A percentile compares a stretch with the other conserved stretches of the same genome.
These are phyloP conservation scores for Babesia caballi DNA, from an alignment of 169 alveolate genomes.

Conservation along the genomic window DNA sequence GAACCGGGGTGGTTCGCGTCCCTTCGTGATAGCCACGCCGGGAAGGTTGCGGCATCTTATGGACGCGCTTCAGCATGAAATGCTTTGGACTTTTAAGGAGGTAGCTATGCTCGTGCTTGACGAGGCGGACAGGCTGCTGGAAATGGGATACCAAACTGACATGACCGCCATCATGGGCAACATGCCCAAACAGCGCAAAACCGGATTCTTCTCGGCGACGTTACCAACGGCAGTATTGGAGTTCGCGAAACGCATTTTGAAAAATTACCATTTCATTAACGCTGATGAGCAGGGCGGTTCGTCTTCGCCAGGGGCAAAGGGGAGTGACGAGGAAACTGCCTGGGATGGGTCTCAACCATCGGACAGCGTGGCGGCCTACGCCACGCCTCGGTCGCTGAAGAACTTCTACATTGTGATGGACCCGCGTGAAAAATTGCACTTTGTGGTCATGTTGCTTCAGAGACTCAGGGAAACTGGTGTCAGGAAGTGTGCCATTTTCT, in stretches of 20 bases:
- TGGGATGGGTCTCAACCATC: background rate
- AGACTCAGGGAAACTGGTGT: slow-evolving; percentile 18
- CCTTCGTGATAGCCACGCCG: slow-evolving; percentile 56
- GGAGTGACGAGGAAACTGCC: background rate
- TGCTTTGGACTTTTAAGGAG: slow-evolving; percentile 61
- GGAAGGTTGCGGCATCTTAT: slow-evolving; percentile 60
- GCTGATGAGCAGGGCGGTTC: slow-evolving; percentile 11
- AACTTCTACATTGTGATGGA: slow-evolving; percentile 47
- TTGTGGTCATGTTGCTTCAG: slow-evolving; percentile 22
- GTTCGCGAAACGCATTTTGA: slow-evolving; percentile 33
- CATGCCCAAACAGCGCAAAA: slow-evolving; percentile 91
- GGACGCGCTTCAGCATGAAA: slow-evolving; percentile 36
- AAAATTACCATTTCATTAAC: slow-evolving; percentile 35
- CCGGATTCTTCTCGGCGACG: slow-evolving; percentile 94
- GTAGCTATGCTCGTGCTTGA: slow-evolving; percentile 78
- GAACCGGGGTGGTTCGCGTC: slow-evolving; percentile 2
- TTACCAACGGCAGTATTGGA: slow-evolving; percentile 25
- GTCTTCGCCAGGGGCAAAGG: too few species aligned
- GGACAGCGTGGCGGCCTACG: slow-evolving; percentile 2
- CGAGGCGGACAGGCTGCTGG: slow-evolving; percentile 93
- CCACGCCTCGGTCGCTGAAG: slow-evolving; percentile 45
- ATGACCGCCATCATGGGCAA: slow-evolving; percentile 76
- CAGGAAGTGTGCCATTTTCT: slow-evolving; percentile 66
- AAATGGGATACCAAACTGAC: slow-evolving; percentile 86
- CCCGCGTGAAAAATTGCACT: slow-evolving; percentile 50